phyloP scores from a whole-genome alignment of 2,329 filamentous ascomycete genomes.

The Aspergillus novofumigatus region DNA sequence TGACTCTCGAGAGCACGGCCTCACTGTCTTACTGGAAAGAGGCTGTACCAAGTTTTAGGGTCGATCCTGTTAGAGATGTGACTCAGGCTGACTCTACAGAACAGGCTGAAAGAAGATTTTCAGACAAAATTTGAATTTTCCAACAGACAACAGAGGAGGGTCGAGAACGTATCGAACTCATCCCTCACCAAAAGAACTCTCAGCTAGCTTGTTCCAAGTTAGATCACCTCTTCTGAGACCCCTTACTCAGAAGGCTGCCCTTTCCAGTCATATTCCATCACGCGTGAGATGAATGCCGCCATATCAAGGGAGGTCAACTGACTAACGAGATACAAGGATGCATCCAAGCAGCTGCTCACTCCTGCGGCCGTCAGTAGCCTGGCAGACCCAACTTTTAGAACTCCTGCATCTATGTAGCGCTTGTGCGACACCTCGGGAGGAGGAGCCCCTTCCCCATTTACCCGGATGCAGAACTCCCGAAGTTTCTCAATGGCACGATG shows the following conservation, averaged over 20 bases:
- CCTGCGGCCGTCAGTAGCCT: slow-evolving; percentile 78
- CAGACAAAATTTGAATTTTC: neutral
- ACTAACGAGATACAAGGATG: slow-evolving; percentile 77
- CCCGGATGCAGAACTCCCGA: slow-evolving; percentile 17
- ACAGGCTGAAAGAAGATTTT: neutral
- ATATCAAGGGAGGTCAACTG: slow-evolving; percentile 74
- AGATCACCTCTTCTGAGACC: neutral
- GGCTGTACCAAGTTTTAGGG: neutral
- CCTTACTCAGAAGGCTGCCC: neutral
- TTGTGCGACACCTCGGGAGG: slow-evolving; percentile 13
- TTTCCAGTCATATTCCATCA: slow-evolving; percentile 79
- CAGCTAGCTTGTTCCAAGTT: neutral
- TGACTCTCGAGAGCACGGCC: too few relatives aligned
- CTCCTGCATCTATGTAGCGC: slow-evolving; percentile 19
- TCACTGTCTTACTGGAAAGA: neutral
- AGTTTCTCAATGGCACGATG: slow-evolving; percentile 25
- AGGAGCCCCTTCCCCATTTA: slow-evolving; percentile 1
- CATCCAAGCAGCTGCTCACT: slow-evolving; percentile 75
- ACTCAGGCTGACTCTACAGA: neutral
- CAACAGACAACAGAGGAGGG: neutral
- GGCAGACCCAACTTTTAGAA: slow-evolving; percentile 44
- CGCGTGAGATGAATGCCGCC: slow-evolving; percentile 68
- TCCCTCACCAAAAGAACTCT: neutral
- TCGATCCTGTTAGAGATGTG: neutral
- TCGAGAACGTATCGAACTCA: neutral